Conservation (phyloP, 208 protist species). For the Angomonas ambiguus region DNA sequence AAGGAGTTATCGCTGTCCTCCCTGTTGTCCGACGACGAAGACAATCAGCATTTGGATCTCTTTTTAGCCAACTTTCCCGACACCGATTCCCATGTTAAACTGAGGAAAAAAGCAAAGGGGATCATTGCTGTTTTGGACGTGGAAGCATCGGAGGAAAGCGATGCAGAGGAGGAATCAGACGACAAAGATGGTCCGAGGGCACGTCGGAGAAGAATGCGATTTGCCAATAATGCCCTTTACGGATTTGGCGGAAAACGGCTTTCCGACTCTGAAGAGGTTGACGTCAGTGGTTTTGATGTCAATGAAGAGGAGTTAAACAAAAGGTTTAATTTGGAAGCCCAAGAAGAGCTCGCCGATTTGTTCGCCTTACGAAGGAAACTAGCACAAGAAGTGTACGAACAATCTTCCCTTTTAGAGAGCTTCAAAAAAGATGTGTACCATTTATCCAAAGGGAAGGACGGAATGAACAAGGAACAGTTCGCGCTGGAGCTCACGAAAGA, state of each 20-base stretch:
- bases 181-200: constrained; percentile 4
- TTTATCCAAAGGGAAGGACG: constrained; percentile 37
- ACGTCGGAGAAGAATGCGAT: background rate
- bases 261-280: constrained; percentile 10
- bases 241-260: background rate
- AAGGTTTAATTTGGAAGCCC: constrained; percentile 53
- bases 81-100: constrained; percentile 49
- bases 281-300: constrained; percentile 35
- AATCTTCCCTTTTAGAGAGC: constrained; percentile 36
- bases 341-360: constrained; percentile 55
- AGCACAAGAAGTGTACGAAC: constrained; percentile 29
- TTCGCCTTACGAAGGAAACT: constrained; percentile 38
- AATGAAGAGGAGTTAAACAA: constrained; percentile 32
- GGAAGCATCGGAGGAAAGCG: background rate
- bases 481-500: constrained; percentile 64
- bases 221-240: background rate
- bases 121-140: constrained; percentile 38
- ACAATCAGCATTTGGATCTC: constrained; percentile 32
- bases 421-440: constrained; percentile 47
- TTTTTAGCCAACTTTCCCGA: constrained; percentile 68
- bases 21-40: constrained; percentile 16
- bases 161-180: background rate
- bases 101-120: constrained; percentile 53
- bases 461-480: constrained; percentile 45
- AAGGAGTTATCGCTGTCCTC: background rate